Evolutionary conservation across 352 stramenopile species (phyloP).

Genomic region (Globisporangium viniferum): DNA sequence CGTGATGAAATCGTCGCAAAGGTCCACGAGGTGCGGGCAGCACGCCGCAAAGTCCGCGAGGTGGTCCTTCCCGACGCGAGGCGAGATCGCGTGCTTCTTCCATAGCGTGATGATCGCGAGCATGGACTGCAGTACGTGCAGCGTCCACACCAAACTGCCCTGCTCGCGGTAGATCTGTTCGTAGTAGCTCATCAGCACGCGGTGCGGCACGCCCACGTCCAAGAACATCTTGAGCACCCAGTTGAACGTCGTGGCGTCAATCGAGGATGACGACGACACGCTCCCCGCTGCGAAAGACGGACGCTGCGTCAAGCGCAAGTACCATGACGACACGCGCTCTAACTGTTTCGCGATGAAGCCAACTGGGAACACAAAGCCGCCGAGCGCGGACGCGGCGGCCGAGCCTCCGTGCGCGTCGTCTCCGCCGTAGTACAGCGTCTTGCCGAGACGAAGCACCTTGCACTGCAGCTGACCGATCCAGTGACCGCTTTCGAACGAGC

Average conservation of each 20-base stretch:
- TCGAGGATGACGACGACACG: constrained; percentile 40
- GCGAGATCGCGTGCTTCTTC: constrained; percentile 79
- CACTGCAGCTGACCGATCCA: constrained; percentile 83
- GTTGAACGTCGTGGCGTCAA: constrained; percentile 71
- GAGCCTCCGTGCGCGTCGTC: constrained; percentile 45
- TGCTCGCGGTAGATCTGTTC: constrained; percentile 78
- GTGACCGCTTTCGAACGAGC: constrained; percentile 71
- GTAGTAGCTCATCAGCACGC: constrained; percentile 73
- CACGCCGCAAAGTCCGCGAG: constrained; percentile 72
- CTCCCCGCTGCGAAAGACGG: constrained; percentile 31
- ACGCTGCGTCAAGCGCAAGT: constrained; percentile 58
- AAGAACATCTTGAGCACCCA: constrained; percentile 82
- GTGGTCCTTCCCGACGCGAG: constrained; percentile 60
- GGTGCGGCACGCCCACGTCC: constrained; percentile 75
- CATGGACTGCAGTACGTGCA: constrained; percentile 78
- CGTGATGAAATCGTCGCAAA: constrained; percentile 78
- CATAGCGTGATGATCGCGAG: constrained; percentile 73
- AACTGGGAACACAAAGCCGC: constrained; percentile 72
- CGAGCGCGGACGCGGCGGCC: constrained; percentile 24
- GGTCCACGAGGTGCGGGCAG: constrained; percentile 73
- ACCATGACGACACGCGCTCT: constrained; percentile 79
- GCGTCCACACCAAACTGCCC: constrained; percentile 49
- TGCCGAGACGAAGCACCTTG: constrained; percentile 71
- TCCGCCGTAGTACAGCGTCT: constrained; percentile 64
- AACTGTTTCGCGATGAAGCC: constrained; percentile 70